phyloP scores from a whole-genome alignment of 441 rosid species.

The Omphalea diandra region DNA sequence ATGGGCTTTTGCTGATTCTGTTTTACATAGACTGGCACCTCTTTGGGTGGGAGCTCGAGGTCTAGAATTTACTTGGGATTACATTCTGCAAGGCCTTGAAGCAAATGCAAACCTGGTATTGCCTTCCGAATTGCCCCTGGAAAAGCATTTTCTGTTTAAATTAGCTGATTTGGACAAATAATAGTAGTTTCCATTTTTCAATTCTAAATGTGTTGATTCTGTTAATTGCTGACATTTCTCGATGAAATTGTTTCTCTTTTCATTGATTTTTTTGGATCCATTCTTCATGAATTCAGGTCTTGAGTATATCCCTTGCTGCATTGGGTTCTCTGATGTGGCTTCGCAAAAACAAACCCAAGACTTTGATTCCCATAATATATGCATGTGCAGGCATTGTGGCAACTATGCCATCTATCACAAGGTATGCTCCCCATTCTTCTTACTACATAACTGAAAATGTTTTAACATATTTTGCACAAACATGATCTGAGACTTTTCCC shows the following conservation, averaged over 20 bases:
- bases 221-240: background rate
- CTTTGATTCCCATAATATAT: constrained; percentile 80
- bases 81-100: constrained; percentile 87
- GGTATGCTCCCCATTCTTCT: constrained; percentile 30
- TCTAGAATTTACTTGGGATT: constrained; percentile 92
- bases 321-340: constrained; percentile 97
- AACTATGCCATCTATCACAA: constrained; percentile 90
- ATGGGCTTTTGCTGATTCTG: constrained; percentile 96
- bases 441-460: background rate
- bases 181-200: background rate
- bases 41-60: constrained; percentile 98
- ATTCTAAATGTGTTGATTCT: constrained; percentile 1
- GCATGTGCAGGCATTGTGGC: constrained; percentile 84
- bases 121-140: background rate
- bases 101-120: constrained; percentile 90
- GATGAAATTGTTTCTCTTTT: background rate
- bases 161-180: background rate
- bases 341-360: constrained; percentile 87
- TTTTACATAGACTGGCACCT: constrained; percentile 85
- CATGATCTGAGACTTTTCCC: background rate
- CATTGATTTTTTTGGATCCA: constrained; percentile 9
- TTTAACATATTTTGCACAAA: background rate
- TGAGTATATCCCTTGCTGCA: constrained; percentile 83
- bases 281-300: constrained; percentile 48
- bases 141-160: background rate